These are phyloP conservation scores for Coemansia sp. DNA, from an alignment of 192 early-diverging fungal genomes.

Conservation along the genomic window DNA sequence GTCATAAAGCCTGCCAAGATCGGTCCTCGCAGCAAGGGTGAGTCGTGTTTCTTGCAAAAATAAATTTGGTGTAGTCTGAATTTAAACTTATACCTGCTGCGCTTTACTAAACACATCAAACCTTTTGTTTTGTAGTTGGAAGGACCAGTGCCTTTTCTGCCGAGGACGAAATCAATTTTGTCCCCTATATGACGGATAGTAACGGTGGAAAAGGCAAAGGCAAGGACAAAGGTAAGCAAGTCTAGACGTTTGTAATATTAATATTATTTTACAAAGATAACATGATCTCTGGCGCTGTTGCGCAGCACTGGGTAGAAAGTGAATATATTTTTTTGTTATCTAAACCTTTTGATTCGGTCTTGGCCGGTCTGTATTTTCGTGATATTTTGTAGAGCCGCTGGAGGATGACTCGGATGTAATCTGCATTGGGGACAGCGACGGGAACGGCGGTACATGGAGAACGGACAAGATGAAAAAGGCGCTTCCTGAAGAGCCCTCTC, in stretches of 20 bases:
- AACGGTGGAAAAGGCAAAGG: not conserved
- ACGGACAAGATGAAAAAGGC: not conserved
- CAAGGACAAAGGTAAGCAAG: not conserved
- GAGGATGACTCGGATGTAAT: not conserved
- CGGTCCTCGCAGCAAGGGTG: slow-evolving; percentile 27
- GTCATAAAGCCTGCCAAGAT: not conserved
- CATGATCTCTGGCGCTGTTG: too few relatives aligned
- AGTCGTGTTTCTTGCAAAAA: too few relatives aligned
- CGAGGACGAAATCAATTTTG: not conserved
- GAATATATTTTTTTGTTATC: too few relatives aligned
- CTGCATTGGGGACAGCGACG: not conserved
- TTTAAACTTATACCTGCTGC: not conserved
- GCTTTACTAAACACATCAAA: not conserved
- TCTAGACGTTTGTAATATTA: too few relatives aligned
- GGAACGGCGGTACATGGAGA: not conserved
- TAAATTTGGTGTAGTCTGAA: not conserved
- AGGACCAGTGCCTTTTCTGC: not conserved
- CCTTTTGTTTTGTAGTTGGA: not conserved
- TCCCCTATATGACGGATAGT: not conserved
- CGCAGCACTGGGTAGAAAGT: too few relatives aligned
- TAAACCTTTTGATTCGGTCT: not conserved
- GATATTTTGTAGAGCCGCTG: not conserved
- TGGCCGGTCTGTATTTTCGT: not conserved
- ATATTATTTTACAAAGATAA: too few relatives aligned
- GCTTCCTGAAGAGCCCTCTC: not conserved